These are phyloP conservation scores for Sergeia podlipaevii DNA, from an alignment of 208 protist genomes.

Conservation along the genomic window DNA sequence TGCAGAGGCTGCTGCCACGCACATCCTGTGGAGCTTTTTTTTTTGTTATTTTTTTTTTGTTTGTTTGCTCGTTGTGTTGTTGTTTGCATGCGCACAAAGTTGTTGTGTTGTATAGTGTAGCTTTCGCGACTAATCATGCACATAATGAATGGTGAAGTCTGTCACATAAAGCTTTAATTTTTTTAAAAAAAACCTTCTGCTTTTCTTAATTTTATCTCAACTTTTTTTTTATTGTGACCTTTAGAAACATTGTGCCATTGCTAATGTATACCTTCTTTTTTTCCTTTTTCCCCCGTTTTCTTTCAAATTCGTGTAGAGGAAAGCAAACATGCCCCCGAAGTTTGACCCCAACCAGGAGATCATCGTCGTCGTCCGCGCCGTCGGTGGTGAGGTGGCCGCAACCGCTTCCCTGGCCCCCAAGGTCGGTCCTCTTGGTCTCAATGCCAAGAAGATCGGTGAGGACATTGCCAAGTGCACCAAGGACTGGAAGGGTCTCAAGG, in stretches of 20 bases:
- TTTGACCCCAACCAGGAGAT: constrained; percentile 91
- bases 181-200: background rate
- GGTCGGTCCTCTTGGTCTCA: constrained; percentile 99
- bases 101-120: no score
- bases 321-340: constrained; percentile 91
- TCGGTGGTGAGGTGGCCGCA: constrained; percentile 98
- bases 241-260: no score
- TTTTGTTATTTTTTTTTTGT: no score
- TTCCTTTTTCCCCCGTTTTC: background rate
- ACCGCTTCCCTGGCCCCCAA: constrained; percentile 98
- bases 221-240: background rate
- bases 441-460: constrained; percentile 99
- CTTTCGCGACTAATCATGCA: no score
- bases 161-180: no score
- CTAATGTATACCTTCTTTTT: background rate
- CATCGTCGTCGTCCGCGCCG: constrained; percentile 92
- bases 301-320: background rate
- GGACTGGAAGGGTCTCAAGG: constrained; percentile 99
- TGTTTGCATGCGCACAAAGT: no score
- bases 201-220: background rate
- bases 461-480: constrained; percentile 99
- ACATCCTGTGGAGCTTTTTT: no score
- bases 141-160: no score
- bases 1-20: no score
- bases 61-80: no score